These are phyloP conservation scores for Solanum habrochaites DNA, from an alignment of 257 asterid species.

Conservation along the genomic window DNA sequence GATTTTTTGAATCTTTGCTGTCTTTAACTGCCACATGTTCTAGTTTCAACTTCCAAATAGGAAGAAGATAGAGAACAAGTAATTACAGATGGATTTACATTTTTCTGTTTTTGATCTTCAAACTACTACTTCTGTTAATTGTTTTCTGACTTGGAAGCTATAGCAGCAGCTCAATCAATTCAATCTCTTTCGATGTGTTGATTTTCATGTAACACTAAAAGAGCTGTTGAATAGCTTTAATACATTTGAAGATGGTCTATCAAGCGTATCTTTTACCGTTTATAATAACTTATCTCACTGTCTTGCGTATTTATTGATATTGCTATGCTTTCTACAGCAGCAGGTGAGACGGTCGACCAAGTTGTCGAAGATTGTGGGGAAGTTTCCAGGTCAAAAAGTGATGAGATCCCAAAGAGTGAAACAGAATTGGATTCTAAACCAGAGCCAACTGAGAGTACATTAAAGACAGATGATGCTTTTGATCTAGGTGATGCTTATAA, in stretches of 20 bases:
- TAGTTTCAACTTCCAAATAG: not conserved
- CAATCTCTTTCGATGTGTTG: not conserved
- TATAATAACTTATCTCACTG: not conserved
- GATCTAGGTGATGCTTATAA: too few species aligned
- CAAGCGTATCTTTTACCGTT: not conserved
- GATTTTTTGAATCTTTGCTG: not conserved
- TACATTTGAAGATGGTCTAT: not conserved
- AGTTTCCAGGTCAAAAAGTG: too few species aligned
- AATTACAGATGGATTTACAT: not conserved
- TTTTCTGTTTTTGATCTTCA: not conserved
- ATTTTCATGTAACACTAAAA: not conserved
- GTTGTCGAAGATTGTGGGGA: slow-evolving; percentile 4
- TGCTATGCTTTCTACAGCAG: slow-evolving; percentile 20
- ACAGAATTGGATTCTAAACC: too few species aligned
- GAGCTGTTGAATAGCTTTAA: not conserved
- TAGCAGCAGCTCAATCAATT: not conserved
- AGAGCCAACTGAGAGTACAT: too few species aligned
- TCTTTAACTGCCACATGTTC: not conserved
- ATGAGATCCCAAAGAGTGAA: too few species aligned
- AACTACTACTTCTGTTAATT: not conserved
- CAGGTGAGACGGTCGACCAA: slow-evolving; percentile 10
- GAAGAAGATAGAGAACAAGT: not conserved
- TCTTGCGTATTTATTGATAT: not conserved
- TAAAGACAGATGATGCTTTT: too few species aligned
- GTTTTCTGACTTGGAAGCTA: not conserved